Evolutionary conservation across 208 protist genomes (phyloP), one percentile per base, ranked within the genome.

Genomic region (Trypanosomatidae sp.): DNA sequence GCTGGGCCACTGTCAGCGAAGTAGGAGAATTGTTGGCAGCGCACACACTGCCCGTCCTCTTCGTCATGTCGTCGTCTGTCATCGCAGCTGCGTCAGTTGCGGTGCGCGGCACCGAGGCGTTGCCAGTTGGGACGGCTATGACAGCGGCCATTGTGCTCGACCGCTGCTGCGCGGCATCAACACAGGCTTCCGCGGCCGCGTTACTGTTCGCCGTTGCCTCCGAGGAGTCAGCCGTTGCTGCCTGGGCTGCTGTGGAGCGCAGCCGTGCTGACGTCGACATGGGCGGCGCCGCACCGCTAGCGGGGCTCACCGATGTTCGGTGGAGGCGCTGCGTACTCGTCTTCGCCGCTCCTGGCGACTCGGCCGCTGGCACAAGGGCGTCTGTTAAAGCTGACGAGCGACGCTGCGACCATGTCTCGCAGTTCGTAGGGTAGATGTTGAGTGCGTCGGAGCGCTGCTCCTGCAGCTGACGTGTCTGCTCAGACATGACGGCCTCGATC

Each of bases 401-500:
- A 56, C 66, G 22, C 17, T 22, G 33, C n/a, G 66, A 58, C 22
- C 30, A 2, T 2, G 28, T 44, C 3, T 43, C 25, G 49, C 19
- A 8, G 49, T 7, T 49, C 7, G 49, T 10, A 41, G 9, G 17
- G 30, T 36, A 13, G 17, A 8, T 3, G 47, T 50, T 50, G 28
- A 22, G 73, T 13, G 46, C 41, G 46, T 33, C 30, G 15, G 30
- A 33, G 25, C 30, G 47, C 6, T 30, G 30, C 55, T 68, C 62
- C 58, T 69, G 41, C 22, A 66, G 25, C 58, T 55, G 62, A 25
- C 36, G 65, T 47, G 55, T 22, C 25, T 56, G 62, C 46, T 76
- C 59, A 39, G 75, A 49, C 8, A 78, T n/a, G 12, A 90, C 60
- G 55, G 52, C 53, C 19, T 76, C 71, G 47, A 89, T 53, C 64